A percentile compares a stretch with the other conserved stretches of the same genome.
These are phyloP conservation scores for Aspergillus nidulans DNA, from an alignment of 495 filamentous ascomycete species.

Conservation along the genomic window DNA sequence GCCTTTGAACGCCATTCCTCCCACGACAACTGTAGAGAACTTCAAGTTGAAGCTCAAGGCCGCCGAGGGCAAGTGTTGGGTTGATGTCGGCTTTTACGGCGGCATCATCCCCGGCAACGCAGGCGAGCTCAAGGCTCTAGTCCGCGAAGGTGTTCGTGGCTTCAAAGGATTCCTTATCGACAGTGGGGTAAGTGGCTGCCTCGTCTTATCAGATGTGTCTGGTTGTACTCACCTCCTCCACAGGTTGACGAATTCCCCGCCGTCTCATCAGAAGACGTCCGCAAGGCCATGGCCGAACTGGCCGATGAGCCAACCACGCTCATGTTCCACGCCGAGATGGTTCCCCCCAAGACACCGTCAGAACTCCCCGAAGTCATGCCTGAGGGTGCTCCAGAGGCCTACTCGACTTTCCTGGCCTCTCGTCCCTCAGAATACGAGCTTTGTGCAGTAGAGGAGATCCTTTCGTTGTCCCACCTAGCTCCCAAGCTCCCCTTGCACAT, in stretches of 20 bases:
- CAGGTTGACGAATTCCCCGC: conserved; percentile 95
- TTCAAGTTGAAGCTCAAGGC: conserved; percentile 82
- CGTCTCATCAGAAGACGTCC: conserved; percentile 73
- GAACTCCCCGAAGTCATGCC: conserved; percentile 70
- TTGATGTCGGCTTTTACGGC: conserved; percentile 97
- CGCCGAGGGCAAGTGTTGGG: conserved; percentile 89
- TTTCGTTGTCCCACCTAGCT: conserved; percentile 74
- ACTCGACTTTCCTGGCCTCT: conserved; percentile 88
- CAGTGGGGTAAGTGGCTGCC: conserved; percentile 69
- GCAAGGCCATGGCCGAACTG: conserved; percentile 72
- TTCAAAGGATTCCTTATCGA: conserved; percentile 99
- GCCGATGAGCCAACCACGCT: conserved; percentile 76
- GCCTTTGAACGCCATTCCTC: conserved; percentile 96
- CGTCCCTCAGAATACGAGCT: conserved; percentile 88
- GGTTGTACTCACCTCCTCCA: conserved; percentile 11
- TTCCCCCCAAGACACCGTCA: conserved; percentile 78
- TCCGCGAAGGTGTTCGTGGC: conserved; percentile 80
- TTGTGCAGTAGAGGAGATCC: conserved; percentile 81
- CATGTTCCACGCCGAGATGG: conserved; percentile 99
- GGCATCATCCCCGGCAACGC: conserved; percentile 91
- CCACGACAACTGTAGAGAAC: conserved; percentile 82
- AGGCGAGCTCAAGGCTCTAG: conserved; percentile 70
- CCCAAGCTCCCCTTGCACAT: conserved; percentile 87
- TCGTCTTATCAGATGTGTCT: not conserved
- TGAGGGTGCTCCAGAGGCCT: conserved; percentile 69